Conservation (phyloP, 306 rosid species). For the Acacia crassicarpa region DNA sequence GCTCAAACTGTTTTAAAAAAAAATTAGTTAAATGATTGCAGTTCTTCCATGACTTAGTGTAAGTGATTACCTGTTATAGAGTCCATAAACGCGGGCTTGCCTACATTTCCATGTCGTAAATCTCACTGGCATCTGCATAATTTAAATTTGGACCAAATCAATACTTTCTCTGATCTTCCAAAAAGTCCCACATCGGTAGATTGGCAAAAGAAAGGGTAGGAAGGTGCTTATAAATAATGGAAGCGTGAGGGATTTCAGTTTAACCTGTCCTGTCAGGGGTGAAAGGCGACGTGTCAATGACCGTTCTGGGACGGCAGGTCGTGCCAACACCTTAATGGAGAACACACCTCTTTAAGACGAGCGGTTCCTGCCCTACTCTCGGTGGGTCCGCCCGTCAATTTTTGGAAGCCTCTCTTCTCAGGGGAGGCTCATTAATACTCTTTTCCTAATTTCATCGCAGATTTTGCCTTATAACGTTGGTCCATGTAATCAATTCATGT, state of each 20-base stretch:
- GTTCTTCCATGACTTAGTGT: not conserved
- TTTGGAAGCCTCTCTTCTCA: slow-evolving; percentile 49
- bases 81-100: too few relatives aligned
- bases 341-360: slow-evolving; percentile 43
- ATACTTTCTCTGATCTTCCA: not conserved
- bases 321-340: slow-evolving; percentile 62
- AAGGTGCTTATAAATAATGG: slow-evolving; percentile 6
- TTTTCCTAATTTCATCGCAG: too few relatives aligned
- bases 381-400: slow-evolving; percentile 73
- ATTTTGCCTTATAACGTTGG: too few relatives aligned
- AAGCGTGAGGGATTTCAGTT: accelerated
- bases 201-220: not conserved
- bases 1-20: not conserved
- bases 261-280: slow-evolving; percentile 80
- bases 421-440: slow-evolving; percentile 30
- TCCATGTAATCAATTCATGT: too few relatives aligned
- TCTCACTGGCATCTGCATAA: not conserved
- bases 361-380: slow-evolving; percentile 54
- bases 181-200: slow-evolving; percentile 39
- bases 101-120: too few relatives aligned
- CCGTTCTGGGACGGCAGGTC: slow-evolving; percentile 71
- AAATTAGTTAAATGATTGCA: not conserved
- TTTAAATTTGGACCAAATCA: not conserved
- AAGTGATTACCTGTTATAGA: not conserved
- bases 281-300: slow-evolving; percentile 68